Evolutionary conservation across 73 alveolate genomes (phyloP).

Genomic region (Breviolum minutum): DNA sequence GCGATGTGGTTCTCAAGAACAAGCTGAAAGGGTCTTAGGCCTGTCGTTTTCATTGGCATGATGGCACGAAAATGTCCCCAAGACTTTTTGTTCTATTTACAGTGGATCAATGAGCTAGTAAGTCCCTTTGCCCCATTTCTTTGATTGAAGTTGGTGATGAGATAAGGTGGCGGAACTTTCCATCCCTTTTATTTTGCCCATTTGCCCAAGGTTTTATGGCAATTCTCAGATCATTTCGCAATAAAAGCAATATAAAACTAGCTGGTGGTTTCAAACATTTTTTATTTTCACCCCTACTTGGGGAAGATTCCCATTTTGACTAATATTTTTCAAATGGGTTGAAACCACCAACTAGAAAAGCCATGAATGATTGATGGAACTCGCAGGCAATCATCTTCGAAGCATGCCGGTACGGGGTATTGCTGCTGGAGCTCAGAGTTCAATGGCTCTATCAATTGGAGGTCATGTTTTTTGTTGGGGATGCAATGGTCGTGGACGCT

Average conservation of each 20-base stretch:
- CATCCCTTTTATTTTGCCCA: background rate
- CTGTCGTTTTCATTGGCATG: background rate
- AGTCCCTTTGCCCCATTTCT: background rate
- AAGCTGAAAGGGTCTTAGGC: slow-evolving; percentile 56
- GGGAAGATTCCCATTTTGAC: no score
- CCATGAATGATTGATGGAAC: background rate
- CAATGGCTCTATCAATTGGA: slow-evolving; percentile 84
- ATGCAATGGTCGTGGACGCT: slow-evolving; percentile 54
- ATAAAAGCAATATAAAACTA: background rate
- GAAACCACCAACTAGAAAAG: no score
- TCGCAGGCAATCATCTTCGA: slow-evolving; percentile 64
- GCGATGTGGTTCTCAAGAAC: slow-evolving; percentile 63
- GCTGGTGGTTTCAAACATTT: background rate
- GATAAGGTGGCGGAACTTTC: background rate
- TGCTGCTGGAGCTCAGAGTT: slow-evolving; percentile 79
- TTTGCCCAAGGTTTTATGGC: background rate
- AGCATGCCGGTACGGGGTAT: slow-evolving; percentile 81
- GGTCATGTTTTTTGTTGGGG: slow-evolving; percentile 70
- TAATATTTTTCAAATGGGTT: no score
- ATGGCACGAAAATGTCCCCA: no score
- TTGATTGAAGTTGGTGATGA: background rate
- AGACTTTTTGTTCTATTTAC: no score
- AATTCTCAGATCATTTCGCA: background rate
- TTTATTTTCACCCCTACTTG: no score
- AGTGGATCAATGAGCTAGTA: no score